Conservation (phyloP, 208 protist species). For the Leptomonas seymouri region DNA sequence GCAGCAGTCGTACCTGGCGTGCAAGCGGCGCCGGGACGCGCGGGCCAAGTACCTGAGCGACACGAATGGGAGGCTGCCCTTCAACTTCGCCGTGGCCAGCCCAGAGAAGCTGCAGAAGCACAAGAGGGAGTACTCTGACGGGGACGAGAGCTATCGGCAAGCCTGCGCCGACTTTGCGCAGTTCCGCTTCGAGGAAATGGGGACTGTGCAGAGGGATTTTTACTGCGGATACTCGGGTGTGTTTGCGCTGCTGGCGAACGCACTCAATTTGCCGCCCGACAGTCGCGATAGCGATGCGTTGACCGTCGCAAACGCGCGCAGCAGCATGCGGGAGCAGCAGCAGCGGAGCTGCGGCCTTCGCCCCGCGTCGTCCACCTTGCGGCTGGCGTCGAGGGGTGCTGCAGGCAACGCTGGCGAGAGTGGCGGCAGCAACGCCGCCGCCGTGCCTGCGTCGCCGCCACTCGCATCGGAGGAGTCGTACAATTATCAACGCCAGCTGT, state of each 20-base stretch:
- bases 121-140: constrained; percentile 14
- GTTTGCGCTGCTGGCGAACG: constrained; percentile 14
- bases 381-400: too few relatives aligned
- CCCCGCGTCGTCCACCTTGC: too few relatives aligned
- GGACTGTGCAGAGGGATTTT: constrained; percentile 10
- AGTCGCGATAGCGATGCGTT: not conserved
- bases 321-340: constrained; percentile 2
- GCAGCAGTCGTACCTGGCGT: constrained; percentile 7
- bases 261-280: constrained; percentile 7
- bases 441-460: not conserved
- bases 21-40: constrained; percentile 15
- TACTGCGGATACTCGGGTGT: constrained; percentile 16
- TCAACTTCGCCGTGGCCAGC: constrained; percentile 6
- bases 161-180: constrained; percentile 7
- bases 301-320: not conserved
- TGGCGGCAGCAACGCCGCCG: too few relatives aligned
- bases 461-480: not conserved
- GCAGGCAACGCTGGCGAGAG: too few relatives aligned
- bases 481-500: constrained; percentile 7
- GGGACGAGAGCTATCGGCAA: constrained; percentile 11
- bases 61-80: not conserved
- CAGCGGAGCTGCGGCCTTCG: too few relatives aligned
- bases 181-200: constrained; percentile 10
- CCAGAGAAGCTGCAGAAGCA: constrained; percentile 11
- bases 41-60: constrained; percentile 19